These are phyloP conservation scores for Laetiporus sulphureus DNA, from an alignment of 1,284 basidiomycete species.

Conservation along the genomic window DNA sequence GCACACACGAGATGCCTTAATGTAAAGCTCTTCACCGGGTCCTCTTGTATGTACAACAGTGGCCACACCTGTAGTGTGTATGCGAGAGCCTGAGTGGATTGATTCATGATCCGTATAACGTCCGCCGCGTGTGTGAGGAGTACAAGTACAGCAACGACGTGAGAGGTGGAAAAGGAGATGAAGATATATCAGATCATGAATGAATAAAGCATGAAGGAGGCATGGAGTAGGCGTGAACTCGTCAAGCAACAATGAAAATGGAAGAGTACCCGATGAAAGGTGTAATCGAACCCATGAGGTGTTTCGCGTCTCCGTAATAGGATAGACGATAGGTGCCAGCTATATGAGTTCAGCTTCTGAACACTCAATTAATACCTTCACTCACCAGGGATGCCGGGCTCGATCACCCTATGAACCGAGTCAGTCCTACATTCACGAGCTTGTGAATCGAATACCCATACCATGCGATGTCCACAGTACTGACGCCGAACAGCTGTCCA, in stretches of 20 bases:
- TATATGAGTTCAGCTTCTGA: conserved; percentile 16
- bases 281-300: conserved; percentile 50
- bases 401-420: conserved; percentile 49
- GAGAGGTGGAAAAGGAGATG: too few relatives aligned
- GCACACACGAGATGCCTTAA: too few relatives aligned
- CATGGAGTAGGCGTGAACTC: too few relatives aligned
- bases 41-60: too few relatives aligned
- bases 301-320: conserved; percentile 74
- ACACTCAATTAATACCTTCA: conserved; percentile 1
- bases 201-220: too few relatives aligned
- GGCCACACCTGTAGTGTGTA: too few relatives aligned
- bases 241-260: conserved; percentile 47
- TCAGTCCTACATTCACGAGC: conserved; percentile 1
- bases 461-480: conserved; percentile 61
- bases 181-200: too few relatives aligned
- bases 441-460: conserved; percentile 23
- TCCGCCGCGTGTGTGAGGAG: too few relatives aligned
- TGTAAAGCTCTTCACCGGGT: too few relatives aligned
- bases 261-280: conserved; percentile 58
- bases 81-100: too few relatives aligned
- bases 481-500: conserved; percentile 48
- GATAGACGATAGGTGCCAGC: conserved; percentile 64
- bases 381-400: conserved; percentile 50
- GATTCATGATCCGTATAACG: too few relatives aligned
- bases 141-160: too few relatives aligned